phyloP scores from a whole-genome alignment of 2,329 filamentous ascomycete species.

The Rutstroemia sp. region DNA sequence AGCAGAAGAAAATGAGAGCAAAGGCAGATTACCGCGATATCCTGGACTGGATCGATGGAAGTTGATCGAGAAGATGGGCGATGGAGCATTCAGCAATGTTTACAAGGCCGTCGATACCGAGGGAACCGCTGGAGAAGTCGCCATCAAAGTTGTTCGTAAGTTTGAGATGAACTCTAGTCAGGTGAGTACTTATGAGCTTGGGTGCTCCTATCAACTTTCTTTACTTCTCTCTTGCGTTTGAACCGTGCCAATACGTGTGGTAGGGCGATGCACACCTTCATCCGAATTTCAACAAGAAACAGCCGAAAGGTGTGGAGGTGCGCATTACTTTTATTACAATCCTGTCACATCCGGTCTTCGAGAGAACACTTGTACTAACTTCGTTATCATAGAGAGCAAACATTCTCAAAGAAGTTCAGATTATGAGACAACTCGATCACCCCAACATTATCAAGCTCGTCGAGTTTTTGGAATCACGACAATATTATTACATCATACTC shows the following conservation, averaged over 20 bases:
- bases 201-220: conserved; percentile 16
- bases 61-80: conserved; percentile 93
- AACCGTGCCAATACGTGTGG: conserved; percentile 47
- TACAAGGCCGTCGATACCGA: conserved; percentile 76
- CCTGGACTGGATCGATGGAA: conserved; percentile 81
- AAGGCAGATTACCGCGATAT: conserved; percentile 78
- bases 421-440: conserved; percentile 95
- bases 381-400: conserved; percentile 67
- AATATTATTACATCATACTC: conserved; percentile 97
- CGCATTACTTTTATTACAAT: conserved; percentile 38
- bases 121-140: conserved; percentile 69
- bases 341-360: background rate
- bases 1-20: conserved; percentile 82
- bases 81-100: conserved; percentile 97
- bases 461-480: conserved; percentile 85
- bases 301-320: conserved; percentile 96
- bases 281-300: conserved; percentile 93
- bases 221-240: conserved; percentile 22
- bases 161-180: conserved; percentile 98
- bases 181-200: conserved; percentile 55
- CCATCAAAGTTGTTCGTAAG: conserved; percentile 98
- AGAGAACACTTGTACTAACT: conserved; percentile 7
- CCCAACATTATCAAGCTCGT: conserved; percentile 92
- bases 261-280: conserved; percentile 91
- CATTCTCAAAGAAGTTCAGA: conserved; percentile 96